Conservation (phyloP, 208 protist species). For the Leishmania arabica region DNA sequence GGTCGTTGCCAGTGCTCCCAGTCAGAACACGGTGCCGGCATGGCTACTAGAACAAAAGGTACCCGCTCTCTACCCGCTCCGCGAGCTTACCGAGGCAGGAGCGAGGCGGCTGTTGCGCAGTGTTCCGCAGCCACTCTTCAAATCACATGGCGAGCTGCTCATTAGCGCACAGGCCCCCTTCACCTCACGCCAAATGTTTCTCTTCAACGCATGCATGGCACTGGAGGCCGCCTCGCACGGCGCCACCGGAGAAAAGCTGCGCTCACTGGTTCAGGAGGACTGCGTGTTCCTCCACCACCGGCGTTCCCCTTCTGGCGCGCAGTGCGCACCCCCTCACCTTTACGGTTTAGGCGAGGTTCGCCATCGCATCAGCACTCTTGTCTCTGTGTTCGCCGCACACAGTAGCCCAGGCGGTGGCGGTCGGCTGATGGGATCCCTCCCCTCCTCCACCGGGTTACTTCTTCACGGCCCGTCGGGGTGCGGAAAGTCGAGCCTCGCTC, state of each 20-base stretch:
- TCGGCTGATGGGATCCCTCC: conserved; percentile 36
- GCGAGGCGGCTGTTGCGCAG: conserved; percentile 24
- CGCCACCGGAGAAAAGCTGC: neutral
- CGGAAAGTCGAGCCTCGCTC: conserved; percentile 74
- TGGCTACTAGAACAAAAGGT: conserved; percentile 31
- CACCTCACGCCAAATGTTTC: conserved; percentile 35
- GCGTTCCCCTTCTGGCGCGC: neutral
- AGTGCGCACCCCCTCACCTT: conserved; percentile 15
- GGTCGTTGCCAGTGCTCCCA: conserved; percentile 47
- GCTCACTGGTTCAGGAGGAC: neutral
- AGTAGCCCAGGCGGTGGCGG: conserved; percentile 14
- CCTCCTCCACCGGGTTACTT: conserved; percentile 73
- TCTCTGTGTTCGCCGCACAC: conserved; percentile 39
- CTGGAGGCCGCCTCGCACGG: conserved; percentile 14
- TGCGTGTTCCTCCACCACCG: conserved; percentile 27
- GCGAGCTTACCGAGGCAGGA: conserved; percentile 25
- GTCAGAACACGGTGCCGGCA: conserved; percentile 35
- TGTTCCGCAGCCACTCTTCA: conserved; percentile 19
- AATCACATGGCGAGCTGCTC: conserved; percentile 6
- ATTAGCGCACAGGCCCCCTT: conserved; percentile 11
- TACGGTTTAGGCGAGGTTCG: conserved; percentile 53
- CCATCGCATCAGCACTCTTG: conserved; percentile 41
- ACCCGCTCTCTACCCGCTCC: conserved; percentile 39
- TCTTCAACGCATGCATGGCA: conserved; percentile 35
- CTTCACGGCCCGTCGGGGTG: conserved; percentile 84